Conservation (phyloP, 2,329 filamentous ascomycete genomes). For the Monosporascus sp. region DNA sequence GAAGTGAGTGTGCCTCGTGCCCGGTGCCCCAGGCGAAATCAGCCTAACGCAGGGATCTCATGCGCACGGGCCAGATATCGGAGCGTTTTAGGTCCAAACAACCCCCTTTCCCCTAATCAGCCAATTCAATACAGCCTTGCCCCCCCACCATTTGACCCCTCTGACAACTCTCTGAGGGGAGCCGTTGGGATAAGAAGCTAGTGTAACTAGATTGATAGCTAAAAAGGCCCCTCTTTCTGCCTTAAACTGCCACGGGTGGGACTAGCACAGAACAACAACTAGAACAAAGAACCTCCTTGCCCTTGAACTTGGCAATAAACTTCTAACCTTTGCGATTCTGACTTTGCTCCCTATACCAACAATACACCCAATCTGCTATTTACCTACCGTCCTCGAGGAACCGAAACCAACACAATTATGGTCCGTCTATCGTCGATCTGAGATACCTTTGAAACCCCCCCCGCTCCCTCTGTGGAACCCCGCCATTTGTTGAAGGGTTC, state of each 20-base stretch:
- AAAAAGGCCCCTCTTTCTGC: not conserved
- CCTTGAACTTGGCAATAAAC: not conserved
- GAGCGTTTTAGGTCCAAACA: not conserved
- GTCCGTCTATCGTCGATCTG: not conserved
- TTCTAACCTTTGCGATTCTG: not conserved
- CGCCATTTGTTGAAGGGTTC: conserved; percentile 17
- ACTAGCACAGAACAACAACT: not conserved
- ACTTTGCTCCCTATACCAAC: not conserved
- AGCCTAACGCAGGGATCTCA: not conserved
- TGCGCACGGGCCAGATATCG: no score
- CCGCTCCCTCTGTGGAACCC: conserved; percentile 13
- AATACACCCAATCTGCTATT: not conserved
- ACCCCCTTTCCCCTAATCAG: not conserved
- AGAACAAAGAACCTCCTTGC: not conserved
- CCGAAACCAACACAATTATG: not conserved
- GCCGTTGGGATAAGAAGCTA: not conserved
- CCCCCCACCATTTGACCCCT: no score
- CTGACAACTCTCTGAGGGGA: not conserved
- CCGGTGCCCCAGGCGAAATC: not conserved
- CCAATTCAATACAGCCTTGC: not conserved
- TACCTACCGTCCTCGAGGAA: not conserved
- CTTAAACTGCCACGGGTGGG: not conserved
- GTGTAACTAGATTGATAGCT: not conserved
- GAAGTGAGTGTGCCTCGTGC: not conserved
- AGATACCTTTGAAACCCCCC: conserved; percentile 1